Evolutionary conservation across 495 filamentous ascomycete genomes (phyloP).

Genomic region (Hypomontagnella monticulosa): DNA sequence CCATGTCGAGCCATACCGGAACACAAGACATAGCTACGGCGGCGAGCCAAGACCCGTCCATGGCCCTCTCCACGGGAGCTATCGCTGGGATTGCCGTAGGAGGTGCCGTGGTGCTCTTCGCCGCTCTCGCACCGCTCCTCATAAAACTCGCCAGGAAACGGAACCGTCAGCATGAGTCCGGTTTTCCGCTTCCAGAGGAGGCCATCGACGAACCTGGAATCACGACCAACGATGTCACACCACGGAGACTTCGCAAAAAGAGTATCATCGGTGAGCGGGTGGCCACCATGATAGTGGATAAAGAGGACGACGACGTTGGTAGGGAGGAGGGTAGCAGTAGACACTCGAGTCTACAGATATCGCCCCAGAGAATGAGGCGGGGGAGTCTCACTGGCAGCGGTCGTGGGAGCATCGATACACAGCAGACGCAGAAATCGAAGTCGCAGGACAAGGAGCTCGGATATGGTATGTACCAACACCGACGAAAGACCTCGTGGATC

Average conservation of each 20-base stretch:
- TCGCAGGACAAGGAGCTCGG: constrained; percentile 43
- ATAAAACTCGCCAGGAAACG: constrained; percentile 34
- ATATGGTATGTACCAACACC: constrained; percentile 35
- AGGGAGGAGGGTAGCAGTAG: constrained; percentile 27
- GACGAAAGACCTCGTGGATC: constrained; percentile 51
- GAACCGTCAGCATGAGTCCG: constrained; percentile 5
- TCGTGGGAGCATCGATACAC: constrained; percentile 11
- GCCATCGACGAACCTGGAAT: constrained; percentile 11
- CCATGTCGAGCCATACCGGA: not conserved
- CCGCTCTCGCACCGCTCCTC: constrained; percentile 27
- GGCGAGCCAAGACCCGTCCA: not conserved
- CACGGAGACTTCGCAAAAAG: constrained; percentile 39
- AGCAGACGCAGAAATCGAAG: constrained; percentile 8
- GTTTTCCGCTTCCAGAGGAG: not conserved
- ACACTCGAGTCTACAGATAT: constrained; percentile 24
- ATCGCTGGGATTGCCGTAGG: constrained; percentile 42
- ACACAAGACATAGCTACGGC: constrained; percentile 2
- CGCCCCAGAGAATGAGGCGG: constrained; percentile 10
- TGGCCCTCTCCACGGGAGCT: constrained; percentile 36
- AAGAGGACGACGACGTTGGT: constrained; percentile 29
- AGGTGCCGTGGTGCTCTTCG: constrained; percentile 41
- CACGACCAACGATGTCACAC: constrained; percentile 8
- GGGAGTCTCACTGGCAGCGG: constrained; percentile 13
- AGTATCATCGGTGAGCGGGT: constrained; percentile 20
- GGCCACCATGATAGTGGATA: constrained; percentile 9